A percentile compares a stretch with the other conserved stretches of the same genome.
Conservation (phyloP, 176 grass and related monocot genomes). For the Phoenix roebelenii region DNA sequence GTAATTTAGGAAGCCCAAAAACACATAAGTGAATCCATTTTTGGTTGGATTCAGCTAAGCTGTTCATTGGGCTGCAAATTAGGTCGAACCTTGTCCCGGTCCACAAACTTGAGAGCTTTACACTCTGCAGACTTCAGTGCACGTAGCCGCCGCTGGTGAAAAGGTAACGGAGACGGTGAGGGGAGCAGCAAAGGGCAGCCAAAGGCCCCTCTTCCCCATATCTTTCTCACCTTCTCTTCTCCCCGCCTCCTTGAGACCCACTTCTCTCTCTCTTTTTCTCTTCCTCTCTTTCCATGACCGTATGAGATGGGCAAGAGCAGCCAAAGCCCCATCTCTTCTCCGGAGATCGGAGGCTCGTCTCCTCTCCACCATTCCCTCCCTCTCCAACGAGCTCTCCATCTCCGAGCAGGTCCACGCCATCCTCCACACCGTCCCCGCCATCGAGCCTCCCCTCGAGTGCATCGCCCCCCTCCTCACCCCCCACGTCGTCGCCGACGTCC, state of each 20-base stretch:
- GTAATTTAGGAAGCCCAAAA: too few species aligned
- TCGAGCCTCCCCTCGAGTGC: constrained; percentile 42
- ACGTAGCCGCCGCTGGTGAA: too few species aligned
- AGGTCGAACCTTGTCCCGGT: too few species aligned
- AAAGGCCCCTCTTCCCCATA: background rate
- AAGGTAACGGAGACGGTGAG: too few species aligned
- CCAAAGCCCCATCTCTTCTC: constrained; percentile 15
- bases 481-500: constrained; percentile 41
- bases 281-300: constrained; percentile 36
- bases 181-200: too few species aligned
- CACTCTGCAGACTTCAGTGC: too few species aligned
- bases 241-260: background rate
- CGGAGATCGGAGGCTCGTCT: constrained; percentile 27
- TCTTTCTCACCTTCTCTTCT: background rate
- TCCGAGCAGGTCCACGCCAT: constrained; percentile 32
- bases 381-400: constrained; percentile 6
- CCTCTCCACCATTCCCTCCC: constrained; percentile 20
- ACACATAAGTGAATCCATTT: too few species aligned
- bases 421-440: constrained; percentile 27
- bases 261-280: background rate
- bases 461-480: constrained; percentile 41
- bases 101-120: too few species aligned
- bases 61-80: too few species aligned
- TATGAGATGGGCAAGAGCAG: constrained; percentile 58
- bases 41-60: too few species aligned